Conservation (phyloP, 1,284 basidiomycete species). For the Cryptococcus amylolentus region DNA sequence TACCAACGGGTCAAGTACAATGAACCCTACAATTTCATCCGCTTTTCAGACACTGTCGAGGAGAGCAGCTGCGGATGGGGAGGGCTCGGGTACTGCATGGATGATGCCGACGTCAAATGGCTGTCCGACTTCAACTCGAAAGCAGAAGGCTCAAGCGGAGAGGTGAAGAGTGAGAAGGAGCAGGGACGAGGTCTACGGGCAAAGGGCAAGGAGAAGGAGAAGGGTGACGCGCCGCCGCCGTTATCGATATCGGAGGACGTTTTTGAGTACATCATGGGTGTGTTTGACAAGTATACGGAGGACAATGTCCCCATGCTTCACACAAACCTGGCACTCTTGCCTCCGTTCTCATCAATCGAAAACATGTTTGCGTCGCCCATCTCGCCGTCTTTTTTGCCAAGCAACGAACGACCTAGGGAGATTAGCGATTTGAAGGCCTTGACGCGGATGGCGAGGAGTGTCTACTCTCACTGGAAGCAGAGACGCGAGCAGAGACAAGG, state of each 20-base stretch:
- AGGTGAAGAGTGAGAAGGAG: slow-evolving; percentile 51
- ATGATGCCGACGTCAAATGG: slow-evolving; percentile 95
- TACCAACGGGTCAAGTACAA: slow-evolving; percentile 68
- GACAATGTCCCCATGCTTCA: slow-evolving; percentile 87
- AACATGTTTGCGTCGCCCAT: slow-evolving; percentile 62
- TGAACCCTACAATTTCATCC: slow-evolving; percentile 75
- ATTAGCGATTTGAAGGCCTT: slow-evolving; percentile 60
- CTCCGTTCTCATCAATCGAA: slow-evolving; percentile 75
- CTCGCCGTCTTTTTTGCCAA: slow-evolving; percentile 60
- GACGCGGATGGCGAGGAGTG: slow-evolving; percentile 60
- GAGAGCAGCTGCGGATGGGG: slow-evolving; percentile 55
- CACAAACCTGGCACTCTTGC: slow-evolving; percentile 60
- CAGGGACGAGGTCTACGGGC: slow-evolving; percentile 45
- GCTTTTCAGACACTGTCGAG: slow-evolving; percentile 84
- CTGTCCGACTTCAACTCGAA: slow-evolving; percentile 86
- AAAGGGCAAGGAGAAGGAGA: slow-evolving; percentile 50
- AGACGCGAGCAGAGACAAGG: slow-evolving; percentile 70
- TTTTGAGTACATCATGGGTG: slow-evolving; percentile 91
- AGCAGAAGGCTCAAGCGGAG: slow-evolving; percentile 71
- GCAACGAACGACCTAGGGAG: slow-evolving; percentile 60
- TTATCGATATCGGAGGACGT: slow-evolving; percentile 77
- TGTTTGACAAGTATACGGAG: slow-evolving; percentile 87
- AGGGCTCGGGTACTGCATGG: slow-evolving; percentile 73
- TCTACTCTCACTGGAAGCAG: slow-evolving; percentile 80
- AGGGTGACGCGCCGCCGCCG: slow-evolving; percentile 52